These are phyloP conservation scores for Mortierella claussenii DNA, from an alignment of 192 early-diverging fungal species.

Conservation along the genomic window DNA sequence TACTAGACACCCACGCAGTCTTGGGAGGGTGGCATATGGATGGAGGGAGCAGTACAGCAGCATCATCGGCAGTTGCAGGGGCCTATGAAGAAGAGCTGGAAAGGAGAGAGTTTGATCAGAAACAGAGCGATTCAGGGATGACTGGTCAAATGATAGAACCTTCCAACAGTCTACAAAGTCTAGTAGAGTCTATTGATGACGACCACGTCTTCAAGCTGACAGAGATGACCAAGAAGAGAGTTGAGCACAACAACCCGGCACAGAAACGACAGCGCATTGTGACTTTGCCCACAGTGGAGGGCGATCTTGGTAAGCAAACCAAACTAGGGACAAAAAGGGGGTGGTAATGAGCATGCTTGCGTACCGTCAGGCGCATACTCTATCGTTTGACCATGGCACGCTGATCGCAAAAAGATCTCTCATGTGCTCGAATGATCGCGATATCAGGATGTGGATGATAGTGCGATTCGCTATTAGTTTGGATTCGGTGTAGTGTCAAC, in stretches of 20 bases:
- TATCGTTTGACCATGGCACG: too few relatives aligned
- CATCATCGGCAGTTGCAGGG: constrained; percentile 3
- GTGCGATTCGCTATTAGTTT: too few relatives aligned
- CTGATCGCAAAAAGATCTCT: too few relatives aligned
- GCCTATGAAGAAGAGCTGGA: constrained; percentile 7
- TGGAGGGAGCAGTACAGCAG: background rate
- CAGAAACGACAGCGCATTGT: constrained; percentile 47
- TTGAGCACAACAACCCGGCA: constrained; percentile 46
- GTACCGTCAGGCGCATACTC: too few relatives aligned
- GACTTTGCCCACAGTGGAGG: constrained; percentile 28
- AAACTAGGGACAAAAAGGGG: too few relatives aligned
- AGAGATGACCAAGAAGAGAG: constrained; percentile 49
- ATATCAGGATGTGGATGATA: too few relatives aligned
- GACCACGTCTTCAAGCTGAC: constrained; percentile 50
- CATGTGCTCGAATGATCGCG: too few relatives aligned
- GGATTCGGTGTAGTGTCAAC: too few relatives aligned
- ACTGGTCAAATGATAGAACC: constrained; percentile 25
- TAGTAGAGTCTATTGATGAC: constrained; percentile 48
- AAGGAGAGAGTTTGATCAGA: constrained; percentile 31
- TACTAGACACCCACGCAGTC: constrained; percentile 13
- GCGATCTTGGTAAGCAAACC: constrained; percentile 20
- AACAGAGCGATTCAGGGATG: background rate
- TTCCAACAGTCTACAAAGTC: constrained; percentile 44
- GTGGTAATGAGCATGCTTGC: too few relatives aligned
- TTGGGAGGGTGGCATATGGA: constrained; percentile 24